Percentiles rank a stretch among this genome's conserved stretches.
These are phyloP conservation scores for Phaseolus lunatus DNA, from an alignment of 306 rosid genomes.

Conservation along the genomic window DNA sequence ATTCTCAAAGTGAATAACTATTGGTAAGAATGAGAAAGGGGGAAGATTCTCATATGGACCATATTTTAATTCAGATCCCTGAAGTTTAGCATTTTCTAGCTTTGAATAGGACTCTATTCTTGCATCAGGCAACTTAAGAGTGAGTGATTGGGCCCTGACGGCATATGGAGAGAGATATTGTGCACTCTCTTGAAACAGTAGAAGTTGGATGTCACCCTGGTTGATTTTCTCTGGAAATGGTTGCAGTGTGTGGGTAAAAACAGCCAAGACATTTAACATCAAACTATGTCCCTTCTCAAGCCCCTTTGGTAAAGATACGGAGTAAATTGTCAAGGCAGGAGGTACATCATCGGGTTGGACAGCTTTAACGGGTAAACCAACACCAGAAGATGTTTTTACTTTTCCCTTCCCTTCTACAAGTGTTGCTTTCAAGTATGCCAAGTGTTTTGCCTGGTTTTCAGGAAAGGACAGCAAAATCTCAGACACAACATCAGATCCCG, in stretches of 20 bases:
- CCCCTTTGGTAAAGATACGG: constrained; percentile 76
- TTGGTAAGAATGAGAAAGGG: constrained; percentile 71
- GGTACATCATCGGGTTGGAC: constrained; percentile 70
- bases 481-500: constrained; percentile 64
- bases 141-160: constrained; percentile 76
- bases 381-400: constrained; percentile 58
- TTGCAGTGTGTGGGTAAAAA: constrained; percentile 64
- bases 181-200: constrained; percentile 83
- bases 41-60: constrained; percentile 86
- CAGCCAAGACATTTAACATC: constrained; percentile 75
- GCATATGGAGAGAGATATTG: constrained; percentile 81
- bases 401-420: constrained; percentile 77
- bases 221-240: constrained; percentile 92
- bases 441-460: constrained; percentile 63
- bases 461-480: constrained; percentile 78
- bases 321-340: constrained; percentile 65
- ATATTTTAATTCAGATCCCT: constrained; percentile 91
- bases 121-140: constrained; percentile 83
- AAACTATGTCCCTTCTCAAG: constrained; percentile 74
- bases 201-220: constrained; percentile 89
- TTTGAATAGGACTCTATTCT: constrained; percentile 87
- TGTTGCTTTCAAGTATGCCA: constrained; percentile 69
- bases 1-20: constrained; percentile 85
- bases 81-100: constrained; percentile 69
- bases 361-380: constrained; percentile 57